Conservation (phyloP, 164 flowering plant species). For the Vitis labrusca region DNA sequence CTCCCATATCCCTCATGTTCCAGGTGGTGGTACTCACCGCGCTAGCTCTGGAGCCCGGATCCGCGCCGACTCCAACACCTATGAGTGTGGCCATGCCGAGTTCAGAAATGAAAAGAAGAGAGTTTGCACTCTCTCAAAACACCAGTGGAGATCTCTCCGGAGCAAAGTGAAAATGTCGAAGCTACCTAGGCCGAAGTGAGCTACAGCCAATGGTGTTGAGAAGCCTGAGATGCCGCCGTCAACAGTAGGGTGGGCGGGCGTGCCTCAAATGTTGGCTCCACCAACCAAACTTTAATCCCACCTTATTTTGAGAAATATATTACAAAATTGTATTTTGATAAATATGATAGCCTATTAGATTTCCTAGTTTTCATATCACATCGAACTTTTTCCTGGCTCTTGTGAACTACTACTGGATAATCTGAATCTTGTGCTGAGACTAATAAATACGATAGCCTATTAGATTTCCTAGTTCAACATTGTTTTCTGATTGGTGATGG, state of each 20-base stretch:
- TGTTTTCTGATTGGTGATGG: slow-evolving; percentile 75
- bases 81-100: too few species aligned
- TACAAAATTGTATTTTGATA: slow-evolving; percentile 45
- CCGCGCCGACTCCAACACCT: too few species aligned
- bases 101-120: too few species aligned
- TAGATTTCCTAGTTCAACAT: slow-evolving; percentile 7
- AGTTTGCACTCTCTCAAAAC: too few species aligned
- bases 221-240: too few species aligned
- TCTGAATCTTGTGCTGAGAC: slow-evolving; percentile 15
- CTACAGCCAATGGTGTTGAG: too few species aligned
- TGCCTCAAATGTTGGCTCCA: neutral
- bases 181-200: too few species aligned
- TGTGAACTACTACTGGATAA: slow-evolving; percentile 24
- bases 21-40: slow-evolving; percentile 95
- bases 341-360: slow-evolving; percentile 35
- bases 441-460: neutral
- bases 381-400: slow-evolving; percentile 24
- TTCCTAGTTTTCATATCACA: slow-evolving; percentile 34
- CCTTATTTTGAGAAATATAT: slow-evolving; percentile 33
- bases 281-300: neutral
- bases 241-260: neutral
- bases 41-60: slow-evolving; percentile 76
- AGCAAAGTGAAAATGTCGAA: too few species aligned
- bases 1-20: slow-evolving; percentile 91
- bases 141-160: too few species aligned